A percentile compares a stretch with the other conserved stretches of the same genome.
These are phyloP conservation scores for Lactifluus pinguis DNA, from an alignment of 768 basidiomycete species.

Conservation along the genomic window DNA sequence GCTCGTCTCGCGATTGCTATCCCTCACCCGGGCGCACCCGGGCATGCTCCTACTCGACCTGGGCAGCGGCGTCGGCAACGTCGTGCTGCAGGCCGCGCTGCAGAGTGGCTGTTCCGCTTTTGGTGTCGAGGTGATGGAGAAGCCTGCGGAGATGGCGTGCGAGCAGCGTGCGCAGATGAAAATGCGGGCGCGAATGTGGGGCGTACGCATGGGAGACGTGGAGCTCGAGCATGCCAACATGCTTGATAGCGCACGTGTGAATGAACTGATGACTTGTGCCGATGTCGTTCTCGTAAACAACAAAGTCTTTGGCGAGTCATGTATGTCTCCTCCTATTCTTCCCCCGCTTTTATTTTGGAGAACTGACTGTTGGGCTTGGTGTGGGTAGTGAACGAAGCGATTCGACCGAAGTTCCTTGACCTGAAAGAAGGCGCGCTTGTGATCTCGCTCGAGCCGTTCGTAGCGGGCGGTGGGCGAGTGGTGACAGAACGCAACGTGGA, in stretches of 20 bases:
- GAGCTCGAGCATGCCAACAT: slow-evolving; percentile 85
- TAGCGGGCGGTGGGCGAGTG: slow-evolving; percentile 54
- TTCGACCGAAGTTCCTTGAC: slow-evolving; percentile 87
- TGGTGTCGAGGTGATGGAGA: slow-evolving; percentile 66
- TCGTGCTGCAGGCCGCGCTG: slow-evolving; percentile 45
- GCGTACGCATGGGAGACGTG: slow-evolving; percentile 62
- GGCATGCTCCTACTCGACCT: slow-evolving; percentile 47
- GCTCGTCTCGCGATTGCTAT: slow-evolving; percentile 49
- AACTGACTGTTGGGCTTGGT: slow-evolving; percentile 4
- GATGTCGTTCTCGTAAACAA: slow-evolving; percentile 91
- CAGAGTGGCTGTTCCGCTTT: slow-evolving; percentile 43
- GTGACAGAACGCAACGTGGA: slow-evolving; percentile 79
- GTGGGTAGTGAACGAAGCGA: slow-evolving; percentile 68
- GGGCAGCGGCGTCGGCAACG: slow-evolving; percentile 54
- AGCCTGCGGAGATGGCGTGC: slow-evolving; percentile 72
- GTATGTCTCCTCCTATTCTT: slow-evolving; percentile 41
- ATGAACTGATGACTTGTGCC: slow-evolving; percentile 64
- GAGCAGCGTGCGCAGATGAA: slow-evolving; percentile 67
- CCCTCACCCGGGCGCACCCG: slow-evolving; percentile 40
- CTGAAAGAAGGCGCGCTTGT: slow-evolving; percentile 89
- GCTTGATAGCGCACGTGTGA: slow-evolving; percentile 55
- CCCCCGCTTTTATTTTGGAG: background rate
- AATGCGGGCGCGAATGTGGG: slow-evolving; percentile 87
- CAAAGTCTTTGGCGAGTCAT: slow-evolving; percentile 66
- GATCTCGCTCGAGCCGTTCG: slow-evolving; percentile 80